Evolutionary conservation across 225 moss, liverwort and hornwort species (phyloP).

Genomic region (Antitrichia curtipendula): DNA sequence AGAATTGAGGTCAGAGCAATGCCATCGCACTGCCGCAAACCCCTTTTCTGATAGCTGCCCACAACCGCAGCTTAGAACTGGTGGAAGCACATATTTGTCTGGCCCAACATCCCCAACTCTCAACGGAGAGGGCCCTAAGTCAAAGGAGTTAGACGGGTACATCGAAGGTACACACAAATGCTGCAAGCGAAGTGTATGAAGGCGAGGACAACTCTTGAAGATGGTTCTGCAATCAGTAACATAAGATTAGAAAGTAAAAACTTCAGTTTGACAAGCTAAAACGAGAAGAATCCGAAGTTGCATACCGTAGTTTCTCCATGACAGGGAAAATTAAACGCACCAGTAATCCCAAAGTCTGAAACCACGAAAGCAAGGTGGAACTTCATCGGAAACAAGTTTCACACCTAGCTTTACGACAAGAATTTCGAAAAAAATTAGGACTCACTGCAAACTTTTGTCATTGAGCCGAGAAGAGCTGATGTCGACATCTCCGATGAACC

Average conservation of each 20-base stretch:
- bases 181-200: constrained; percentile 65
- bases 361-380: not conserved
- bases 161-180: constrained; percentile 59
- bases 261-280: not conserved
- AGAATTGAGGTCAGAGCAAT: constrained; percentile 54
- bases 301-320: not conserved
- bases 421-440: not conserved
- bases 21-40: constrained; percentile 47
- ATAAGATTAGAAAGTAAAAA: not conserved
- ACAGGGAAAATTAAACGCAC: not conserved
- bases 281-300: not conserved
- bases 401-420: not conserved
- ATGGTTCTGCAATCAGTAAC: constrained; percentile 33
- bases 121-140: constrained; percentile 39
- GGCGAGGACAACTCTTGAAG: constrained; percentile 58
- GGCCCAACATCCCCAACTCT: constrained; percentile 40
- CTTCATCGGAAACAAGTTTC: not conserved
- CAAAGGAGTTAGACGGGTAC: constrained; percentile 31
- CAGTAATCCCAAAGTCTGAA: not conserved
- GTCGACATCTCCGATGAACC: constrained; percentile 61
- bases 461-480: constrained; percentile 68
- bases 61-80: constrained; percentile 51
- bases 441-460: constrained; percentile 69
- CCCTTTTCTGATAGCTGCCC: constrained; percentile 61
- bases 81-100: constrained; percentile 38